Conservation (phyloP, 148 eudicot species). For the Rhododendron molle region DNA sequence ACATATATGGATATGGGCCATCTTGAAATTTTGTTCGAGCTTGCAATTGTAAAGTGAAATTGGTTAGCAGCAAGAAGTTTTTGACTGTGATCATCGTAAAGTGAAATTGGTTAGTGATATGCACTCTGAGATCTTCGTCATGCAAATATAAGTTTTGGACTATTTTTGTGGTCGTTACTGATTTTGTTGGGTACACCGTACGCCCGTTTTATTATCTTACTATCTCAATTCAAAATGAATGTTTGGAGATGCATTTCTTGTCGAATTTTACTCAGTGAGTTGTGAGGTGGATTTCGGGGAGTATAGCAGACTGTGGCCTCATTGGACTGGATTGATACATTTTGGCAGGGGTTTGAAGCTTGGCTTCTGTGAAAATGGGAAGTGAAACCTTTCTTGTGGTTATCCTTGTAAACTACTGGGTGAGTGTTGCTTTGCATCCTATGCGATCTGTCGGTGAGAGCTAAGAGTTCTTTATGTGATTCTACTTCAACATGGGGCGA, state of each 20-base stretch:
- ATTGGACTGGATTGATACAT: conserved; percentile 23
- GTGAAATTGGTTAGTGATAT: neutral
- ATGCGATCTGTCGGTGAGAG: neutral
- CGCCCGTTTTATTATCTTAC: too few relatives aligned
- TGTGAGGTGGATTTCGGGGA: neutral
- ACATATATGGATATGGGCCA: neutral
- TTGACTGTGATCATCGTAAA: neutral
- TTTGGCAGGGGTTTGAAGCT: conserved; percentile 37
- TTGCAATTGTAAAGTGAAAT: neutral
- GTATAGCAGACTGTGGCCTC: conserved; percentile 9
- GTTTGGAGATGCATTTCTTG: neutral
- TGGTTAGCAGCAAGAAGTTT: neutral
- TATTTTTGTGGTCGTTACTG: neutral
- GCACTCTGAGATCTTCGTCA: neutral
- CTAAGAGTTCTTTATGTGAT: conserved; percentile 1
- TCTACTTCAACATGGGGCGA: neutral
- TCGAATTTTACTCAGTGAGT: neutral
- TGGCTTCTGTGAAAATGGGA: conserved; percentile 20
- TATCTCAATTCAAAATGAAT: neutral
- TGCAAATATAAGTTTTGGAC: neutral
- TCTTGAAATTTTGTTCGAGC: conserved; percentile 4
- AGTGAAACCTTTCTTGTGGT: neutral
- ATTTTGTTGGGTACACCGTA: too few relatives aligned
- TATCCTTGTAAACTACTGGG: neutral
- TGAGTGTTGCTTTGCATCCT: neutral